These are phyloP conservation scores for Phytophthora capsici DNA, from an alignment of 352 stramenopile genomes.

Conservation along the genomic window DNA sequence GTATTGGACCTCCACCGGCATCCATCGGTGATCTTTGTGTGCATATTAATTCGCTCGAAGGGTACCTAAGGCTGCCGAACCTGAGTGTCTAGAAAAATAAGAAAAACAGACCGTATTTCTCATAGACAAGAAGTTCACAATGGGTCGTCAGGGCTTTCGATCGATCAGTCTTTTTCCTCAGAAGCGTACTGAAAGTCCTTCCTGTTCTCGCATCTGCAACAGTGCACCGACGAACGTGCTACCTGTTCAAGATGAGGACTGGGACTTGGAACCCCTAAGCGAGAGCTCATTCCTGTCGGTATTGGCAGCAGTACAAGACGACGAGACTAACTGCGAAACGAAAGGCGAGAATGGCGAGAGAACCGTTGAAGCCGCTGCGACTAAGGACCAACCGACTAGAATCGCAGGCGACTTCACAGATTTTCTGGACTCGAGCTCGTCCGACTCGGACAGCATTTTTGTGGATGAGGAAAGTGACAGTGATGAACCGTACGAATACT, in stretches of 20 bases:
- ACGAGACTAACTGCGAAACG: not conserved
- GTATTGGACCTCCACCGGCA: conserved; percentile 50
- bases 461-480: not conserved
- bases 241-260: conserved; percentile 8
- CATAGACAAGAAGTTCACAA: not conserved
- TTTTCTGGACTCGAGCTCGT: conserved; percentile 13
- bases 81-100: conserved; percentile 49
- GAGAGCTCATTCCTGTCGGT: not conserved
- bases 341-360: not conserved
- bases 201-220: conserved; percentile 3
- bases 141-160: conserved; percentile 3
- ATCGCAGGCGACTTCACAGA: conserved; percentile 16
- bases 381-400: not conserved
- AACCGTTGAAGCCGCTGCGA: not conserved
- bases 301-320: not conserved
- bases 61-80: conserved; percentile 57
- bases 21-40: conserved; percentile 71
- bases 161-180: conserved; percentile 7
- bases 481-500: conserved; percentile 20
- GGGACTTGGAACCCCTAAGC: not conserved
- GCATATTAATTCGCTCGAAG: conserved; percentile 68
- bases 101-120: not conserved
- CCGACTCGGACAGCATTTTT: not conserved
- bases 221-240: conserved; percentile 13
- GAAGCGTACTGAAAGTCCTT: not conserved